Evolutionary conservation across 345 rosid genomes (phyloP).

Genomic region (Arabis alpina): DNA sequence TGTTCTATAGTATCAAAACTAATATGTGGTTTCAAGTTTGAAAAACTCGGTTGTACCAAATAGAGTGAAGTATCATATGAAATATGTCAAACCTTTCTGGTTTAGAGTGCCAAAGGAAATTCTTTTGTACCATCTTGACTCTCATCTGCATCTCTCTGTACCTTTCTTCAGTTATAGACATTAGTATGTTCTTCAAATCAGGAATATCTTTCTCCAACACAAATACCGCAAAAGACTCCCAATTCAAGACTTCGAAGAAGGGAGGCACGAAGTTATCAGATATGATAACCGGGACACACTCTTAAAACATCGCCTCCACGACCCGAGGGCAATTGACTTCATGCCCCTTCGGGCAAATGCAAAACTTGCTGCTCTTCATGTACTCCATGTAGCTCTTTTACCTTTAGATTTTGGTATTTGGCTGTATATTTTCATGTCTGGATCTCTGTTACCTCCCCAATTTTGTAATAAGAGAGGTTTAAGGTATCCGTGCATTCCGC

Average conservation of each 20-base stretch:
- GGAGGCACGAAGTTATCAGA: slow-evolving; percentile 95
- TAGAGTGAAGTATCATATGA: slow-evolving; percentile 93
- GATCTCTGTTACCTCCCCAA: slow-evolving; percentile 82
- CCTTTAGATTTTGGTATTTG: slow-evolving; percentile 63
- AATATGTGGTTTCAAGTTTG: slow-evolving; percentile 48
- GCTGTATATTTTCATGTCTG: slow-evolving; percentile 83
- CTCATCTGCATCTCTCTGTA: slow-evolving; percentile 71
- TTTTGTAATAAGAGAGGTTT: slow-evolving; percentile 71
- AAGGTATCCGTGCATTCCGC: slow-evolving; percentile 87
- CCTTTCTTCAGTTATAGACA: slow-evolving; percentile 61
- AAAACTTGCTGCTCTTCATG: slow-evolving; percentile 96
- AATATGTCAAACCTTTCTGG: slow-evolving; percentile 82
- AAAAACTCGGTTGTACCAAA: slow-evolving; percentile 86
- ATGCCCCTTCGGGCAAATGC: slow-evolving; percentile 90
- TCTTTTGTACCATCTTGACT: slow-evolving; percentile 82
- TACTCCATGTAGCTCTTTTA: slow-evolving; percentile 62
- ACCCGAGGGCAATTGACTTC: slow-evolving; percentile 96
- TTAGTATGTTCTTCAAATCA: slow-evolving; percentile 73
- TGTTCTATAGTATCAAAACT: neutral
- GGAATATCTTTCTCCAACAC: slow-evolving; percentile 86
- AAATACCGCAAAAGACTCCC: slow-evolving; percentile 93
- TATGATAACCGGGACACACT: slow-evolving; percentile 91
- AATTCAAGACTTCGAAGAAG: slow-evolving; percentile 73
- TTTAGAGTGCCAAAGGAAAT: slow-evolving; percentile 89
- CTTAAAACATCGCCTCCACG: slow-evolving; percentile 86